Evolutionary conservation across 768 basidiomycete genomes (phyloP).

Genomic region (Paxillus involutus): DNA sequence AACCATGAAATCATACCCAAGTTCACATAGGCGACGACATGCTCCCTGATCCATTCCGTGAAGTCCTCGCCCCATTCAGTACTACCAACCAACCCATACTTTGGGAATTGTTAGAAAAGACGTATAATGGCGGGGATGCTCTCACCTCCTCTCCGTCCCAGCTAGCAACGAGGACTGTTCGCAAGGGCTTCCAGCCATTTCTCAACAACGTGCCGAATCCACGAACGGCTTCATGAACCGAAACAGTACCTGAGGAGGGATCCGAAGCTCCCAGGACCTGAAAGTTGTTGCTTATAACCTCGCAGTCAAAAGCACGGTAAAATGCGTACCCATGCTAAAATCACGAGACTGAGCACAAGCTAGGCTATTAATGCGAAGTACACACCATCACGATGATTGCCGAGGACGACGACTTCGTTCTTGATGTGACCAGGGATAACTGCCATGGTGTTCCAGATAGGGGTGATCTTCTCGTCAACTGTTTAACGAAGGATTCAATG

Average conservation of each 20-base stretch:
- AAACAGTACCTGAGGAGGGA: slow-evolving; percentile 78
- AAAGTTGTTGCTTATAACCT: not conserved
- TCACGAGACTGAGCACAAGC: not conserved
- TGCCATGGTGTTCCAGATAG: slow-evolving; percentile 71
- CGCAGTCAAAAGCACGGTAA: not conserved
- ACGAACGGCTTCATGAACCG: slow-evolving; percentile 73
- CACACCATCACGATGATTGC: slow-evolving; percentile 72
- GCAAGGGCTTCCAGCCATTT: slow-evolving; percentile 81
- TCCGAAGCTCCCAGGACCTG: slow-evolving; percentile 82
- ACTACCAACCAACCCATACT: slow-evolving; percentile 56
- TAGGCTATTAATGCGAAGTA: not conserved
- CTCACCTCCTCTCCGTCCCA: slow-evolving; percentile 74
- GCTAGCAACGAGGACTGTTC: slow-evolving; percentile 69
- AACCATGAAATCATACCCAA: slow-evolving; percentile 37
- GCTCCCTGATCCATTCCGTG: slow-evolving; percentile 47
- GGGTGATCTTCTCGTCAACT: slow-evolving; percentile 57
- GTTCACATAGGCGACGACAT: slow-evolving; percentile 66
- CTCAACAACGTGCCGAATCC: slow-evolving; percentile 68
- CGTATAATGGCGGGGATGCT: not conserved
- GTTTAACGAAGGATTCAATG: not conserved
- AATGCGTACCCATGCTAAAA: slow-evolving; percentile 18
- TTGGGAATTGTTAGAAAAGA: not conserved
- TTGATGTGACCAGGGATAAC: slow-evolving; percentile 62
- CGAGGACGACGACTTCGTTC: slow-evolving; percentile 68
- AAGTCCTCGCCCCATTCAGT: slow-evolving; percentile 76